These are phyloP conservation scores for Cardiospermum halicacabum DNA, from an alignment of 345 rosid species.

Conservation along the genomic window DNA sequence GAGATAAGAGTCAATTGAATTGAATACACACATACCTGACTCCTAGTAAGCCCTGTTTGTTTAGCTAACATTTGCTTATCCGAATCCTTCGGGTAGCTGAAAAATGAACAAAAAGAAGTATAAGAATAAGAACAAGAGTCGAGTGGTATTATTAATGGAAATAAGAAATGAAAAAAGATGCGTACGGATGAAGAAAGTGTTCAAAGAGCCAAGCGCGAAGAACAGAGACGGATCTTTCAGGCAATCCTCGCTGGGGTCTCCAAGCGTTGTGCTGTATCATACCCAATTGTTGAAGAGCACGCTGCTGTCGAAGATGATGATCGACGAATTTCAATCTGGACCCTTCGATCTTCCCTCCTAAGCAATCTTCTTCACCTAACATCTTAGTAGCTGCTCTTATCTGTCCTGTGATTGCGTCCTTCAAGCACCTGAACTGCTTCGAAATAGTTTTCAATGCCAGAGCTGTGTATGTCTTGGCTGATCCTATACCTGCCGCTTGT, in stretches of 20 bases:
- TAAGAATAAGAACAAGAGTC: background rate
- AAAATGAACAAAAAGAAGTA: slow-evolving; percentile 14
- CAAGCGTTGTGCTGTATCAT: slow-evolving; percentile 99
- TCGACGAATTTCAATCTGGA: slow-evolving; percentile 93
- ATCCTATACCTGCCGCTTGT: slow-evolving; percentile 81
- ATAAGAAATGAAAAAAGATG: background rate
- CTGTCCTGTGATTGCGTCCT: slow-evolving; percentile 85
- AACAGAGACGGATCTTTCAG: slow-evolving; percentile 88
- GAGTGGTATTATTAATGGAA: background rate
- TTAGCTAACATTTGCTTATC: slow-evolving; percentile 92
- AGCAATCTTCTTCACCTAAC: slow-evolving; percentile 78
- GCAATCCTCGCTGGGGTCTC: slow-evolving; percentile 99
- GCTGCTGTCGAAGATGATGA: slow-evolving; percentile 86
- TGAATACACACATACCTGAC: slow-evolving; percentile 48
- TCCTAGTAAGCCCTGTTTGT: slow-evolving; percentile 92
- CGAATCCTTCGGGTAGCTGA: slow-evolving; percentile 93
- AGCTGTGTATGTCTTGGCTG: slow-evolving; percentile 86
- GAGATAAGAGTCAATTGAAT: too few relatives aligned
- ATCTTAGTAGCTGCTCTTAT: slow-evolving; percentile 79
- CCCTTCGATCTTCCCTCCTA: slow-evolving; percentile 70
- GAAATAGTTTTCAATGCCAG: slow-evolving; percentile 91
- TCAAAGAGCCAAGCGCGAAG: slow-evolving; percentile 99
- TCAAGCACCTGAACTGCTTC: slow-evolving; percentile 86
- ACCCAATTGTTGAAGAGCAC: slow-evolving; percentile 93
- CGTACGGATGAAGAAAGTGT: slow-evolving; percentile 98